Base-by-base conservation (phyloP, 164 flowering plant species). In the Cinnamomum chago region DNA sequence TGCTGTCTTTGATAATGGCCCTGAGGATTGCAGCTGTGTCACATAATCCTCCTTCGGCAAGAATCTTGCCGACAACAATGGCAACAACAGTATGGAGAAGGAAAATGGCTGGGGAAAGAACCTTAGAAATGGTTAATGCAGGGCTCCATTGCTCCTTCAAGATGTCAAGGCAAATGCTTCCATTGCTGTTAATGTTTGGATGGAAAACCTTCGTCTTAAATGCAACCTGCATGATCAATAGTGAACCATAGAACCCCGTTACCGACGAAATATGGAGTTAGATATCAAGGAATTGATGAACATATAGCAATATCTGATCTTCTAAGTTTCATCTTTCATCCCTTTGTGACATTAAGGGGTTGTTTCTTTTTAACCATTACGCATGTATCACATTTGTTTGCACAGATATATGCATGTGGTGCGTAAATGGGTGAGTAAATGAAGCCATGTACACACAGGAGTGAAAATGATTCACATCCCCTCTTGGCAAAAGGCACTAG, bases 71-170 rank as follows among this genome's bases (percentile, higher is more conserved):
- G 10, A 7, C 47, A 40, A 40, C 28, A 23, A 23, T 28, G 15
- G 14, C 5, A 23, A 64, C 28, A 64, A 13, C 15, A 64, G 5
- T 6, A 22, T 4, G 28, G 17, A n/a, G 30, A 30, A 14, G 2
- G 14, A 47, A 55, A 70, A 23, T 10, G 22, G 18, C 2, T 62
- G 12, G 30, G 23, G 20, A n/a, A 28, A 30, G 30, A 50, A 81
- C 83, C 81, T 81, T 81, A 50, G 83, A 81, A 72, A 81, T 81
- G 67, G 83, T 81, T 68, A 81, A 52, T 17, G 83, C 80, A 81
- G 83, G 83, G 69, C 81, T 81, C 83, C 83, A 81, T 62, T 81
- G 83, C 69, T 81, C 83, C 79, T 81, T 81, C 71, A 81, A 76
- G 52, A 81, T 81, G 71, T 81, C 83, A 20, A 81, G 78, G 67